These are phyloP conservation scores for Fusarium siculi DNA, from an alignment of 2,329 filamentous ascomycete species.

Conservation along the genomic window DNA sequence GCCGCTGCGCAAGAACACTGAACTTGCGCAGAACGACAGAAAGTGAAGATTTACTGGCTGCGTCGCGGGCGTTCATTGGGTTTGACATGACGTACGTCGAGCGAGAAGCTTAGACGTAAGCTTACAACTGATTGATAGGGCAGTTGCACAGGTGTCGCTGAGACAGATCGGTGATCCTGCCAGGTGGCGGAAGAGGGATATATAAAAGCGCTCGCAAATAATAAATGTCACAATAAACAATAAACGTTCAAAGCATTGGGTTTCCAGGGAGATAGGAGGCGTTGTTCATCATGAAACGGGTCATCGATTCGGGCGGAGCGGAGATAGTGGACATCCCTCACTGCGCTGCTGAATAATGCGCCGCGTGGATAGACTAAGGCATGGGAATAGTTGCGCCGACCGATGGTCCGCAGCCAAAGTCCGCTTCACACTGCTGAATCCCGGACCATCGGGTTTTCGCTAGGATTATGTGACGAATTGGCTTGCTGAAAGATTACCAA, in stretches of 20 bases:
- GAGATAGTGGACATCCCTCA: constrained; percentile 18
- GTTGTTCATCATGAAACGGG: neutral
- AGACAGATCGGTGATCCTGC: neutral
- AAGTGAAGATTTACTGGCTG: constrained; percentile 16
- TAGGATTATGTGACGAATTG: neutral
- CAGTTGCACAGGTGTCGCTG: neutral
- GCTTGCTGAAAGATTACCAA: constrained; percentile 2
- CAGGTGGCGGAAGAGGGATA: neutral
- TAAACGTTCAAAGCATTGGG: neutral
- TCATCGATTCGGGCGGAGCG: constrained; percentile 25
- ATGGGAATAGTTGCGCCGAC: constrained; percentile 1
- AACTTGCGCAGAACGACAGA: constrained; percentile 42
- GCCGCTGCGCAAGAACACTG: constrained; percentile 31
- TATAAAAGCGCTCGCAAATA: neutral
- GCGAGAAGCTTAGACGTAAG: constrained; percentile 13
- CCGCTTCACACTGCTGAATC: constrained; percentile 1
- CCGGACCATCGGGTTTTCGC: constrained; percentile 12
- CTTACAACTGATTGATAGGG: constrained; percentile 12
- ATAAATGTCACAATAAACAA: neutral
- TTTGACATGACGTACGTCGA: constrained; percentile 27
- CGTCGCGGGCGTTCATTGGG: constrained; percentile 1
- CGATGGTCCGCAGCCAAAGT: constrained; percentile 24
- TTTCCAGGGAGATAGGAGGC: neutral
- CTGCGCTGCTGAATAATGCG: constrained; percentile 33
- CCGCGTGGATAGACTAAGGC: neutral